phyloP scores from a whole-genome alignment of 1,139 yeast species.

The Saccharomyces hybrid region DNA sequence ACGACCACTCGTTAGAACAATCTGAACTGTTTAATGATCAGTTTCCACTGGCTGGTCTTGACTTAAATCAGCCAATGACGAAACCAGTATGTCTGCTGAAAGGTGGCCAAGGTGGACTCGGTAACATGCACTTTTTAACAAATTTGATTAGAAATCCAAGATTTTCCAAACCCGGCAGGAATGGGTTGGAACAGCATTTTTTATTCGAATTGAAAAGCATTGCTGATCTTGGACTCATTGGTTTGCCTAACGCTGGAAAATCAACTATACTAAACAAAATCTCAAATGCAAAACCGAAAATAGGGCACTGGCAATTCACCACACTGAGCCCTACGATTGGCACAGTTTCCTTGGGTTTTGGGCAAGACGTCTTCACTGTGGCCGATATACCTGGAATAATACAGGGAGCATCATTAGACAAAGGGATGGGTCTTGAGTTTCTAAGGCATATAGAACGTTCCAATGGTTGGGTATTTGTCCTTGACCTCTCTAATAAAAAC shows the following conservation, averaged over 20 bases:
- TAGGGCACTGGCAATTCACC: conserved; percentile 97
- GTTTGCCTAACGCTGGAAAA: conserved; percentile 94
- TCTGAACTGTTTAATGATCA: conserved; percentile 57
- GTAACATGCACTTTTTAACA: conserved; percentile 90
- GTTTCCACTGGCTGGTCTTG: conserved; percentile 75
- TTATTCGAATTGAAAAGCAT: conserved; percentile 75
- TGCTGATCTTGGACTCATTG: conserved; percentile 91
- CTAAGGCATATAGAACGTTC: conserved; percentile 87
- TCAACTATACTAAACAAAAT: conserved; percentile 84
- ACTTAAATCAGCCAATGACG: conserved; percentile 54
- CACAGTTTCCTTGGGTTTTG: conserved; percentile 62
- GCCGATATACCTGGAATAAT: conserved; percentile 97
- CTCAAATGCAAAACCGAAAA: conserved; percentile 79
- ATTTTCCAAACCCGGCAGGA: conserved; percentile 74
- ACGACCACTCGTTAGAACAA: conserved; percentile 53
- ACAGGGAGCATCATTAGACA: conserved; percentile 73
- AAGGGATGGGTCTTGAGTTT: conserved; percentile 91
- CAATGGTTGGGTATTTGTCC: conserved; percentile 79
- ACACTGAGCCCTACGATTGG: conserved; percentile 90
- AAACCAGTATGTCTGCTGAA: conserved; percentile 61
- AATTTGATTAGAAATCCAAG: conserved; percentile 80
- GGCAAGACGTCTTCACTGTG: conserved; percentile 73
- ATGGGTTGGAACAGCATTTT: conserved; percentile 57
- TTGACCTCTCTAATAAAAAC: conserved; percentile 55
- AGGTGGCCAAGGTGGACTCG: conserved; percentile 93